Evolutionary conservation across 345 rosid species (phyloP), one percentile per base, ranked within the genome.

Genomic region (Sapria himalayana): DNA sequence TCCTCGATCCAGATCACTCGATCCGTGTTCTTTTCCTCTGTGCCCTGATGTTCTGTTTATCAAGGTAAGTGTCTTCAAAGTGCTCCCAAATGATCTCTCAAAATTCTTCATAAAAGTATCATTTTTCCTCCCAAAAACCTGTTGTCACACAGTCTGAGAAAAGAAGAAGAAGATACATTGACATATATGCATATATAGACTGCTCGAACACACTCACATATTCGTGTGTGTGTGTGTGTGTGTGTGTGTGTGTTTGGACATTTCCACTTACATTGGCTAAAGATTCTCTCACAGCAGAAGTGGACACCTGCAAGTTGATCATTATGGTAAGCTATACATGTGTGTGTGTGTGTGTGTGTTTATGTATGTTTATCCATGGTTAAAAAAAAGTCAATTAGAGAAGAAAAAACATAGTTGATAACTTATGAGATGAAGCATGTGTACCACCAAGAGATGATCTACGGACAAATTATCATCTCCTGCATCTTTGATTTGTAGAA

Each of bases 251-350:
- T n/a, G n/a, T n/a, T n/a, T n/a, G n/a, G n/a, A n/a, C n/a, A n/a
- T n/a, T n/a, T n/a, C n/a, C n/a, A 41, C 93, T 84, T 73, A 84
- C 95, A 77, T 71, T 74, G 61, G 76, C 73, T 63, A 91, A 62
- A 35, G 95, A 77, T 68, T 80, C 95, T 62, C 58, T 71, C 49
- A 77, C 91, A 47, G 80, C 89, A 1, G 76, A 67, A 51, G 81
- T 61, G 56, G 92, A 91, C 19, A 91, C 66, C 99, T 89, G 77
- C 71, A 58, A 46, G 60, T 2, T 33, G n/a, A n/a, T n/a, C n/a
- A n/a, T n/a, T n/a, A n/a, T n/a, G n/a, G n/a, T n/a, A n/a, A n/a
- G n/a, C n/a, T n/a, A n/a, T n/a, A n/a, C n/a, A n/a, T n/a, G n/a
- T n/a, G n/a, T n/a, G 2, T n/a, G n/a, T n/a, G n/a, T n/a, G n/a